These are phyloP conservation scores for Populus hybrid DNA, from an alignment of 441 rosid species.

Conservation along the genomic window DNA sequence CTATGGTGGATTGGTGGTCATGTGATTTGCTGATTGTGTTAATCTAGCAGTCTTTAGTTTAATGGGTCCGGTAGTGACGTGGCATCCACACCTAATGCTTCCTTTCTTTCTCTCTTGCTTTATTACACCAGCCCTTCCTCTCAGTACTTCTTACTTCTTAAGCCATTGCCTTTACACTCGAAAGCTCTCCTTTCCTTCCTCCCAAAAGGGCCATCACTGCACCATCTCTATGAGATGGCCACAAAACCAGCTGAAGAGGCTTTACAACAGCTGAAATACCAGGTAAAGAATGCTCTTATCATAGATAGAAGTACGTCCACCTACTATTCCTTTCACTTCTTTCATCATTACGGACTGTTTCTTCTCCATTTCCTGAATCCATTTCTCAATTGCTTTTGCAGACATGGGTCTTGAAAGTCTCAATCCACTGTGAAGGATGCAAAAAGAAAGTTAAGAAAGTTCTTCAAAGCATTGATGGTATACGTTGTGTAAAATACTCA, in stretches of 20 bases:
- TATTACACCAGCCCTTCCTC: background rate
- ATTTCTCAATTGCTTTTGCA: conserved; percentile 8
- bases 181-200: conserved; percentile 1
- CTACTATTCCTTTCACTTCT: background rate
- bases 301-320: no score
- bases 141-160: background rate
- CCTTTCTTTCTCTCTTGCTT: background rate
- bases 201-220: conserved; percentile 3
- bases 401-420: conserved; percentile 65
- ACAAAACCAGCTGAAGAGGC: conserved; percentile 35
- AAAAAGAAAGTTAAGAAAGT: conserved; percentile 63
- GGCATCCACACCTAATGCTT: conserved; percentile 25
- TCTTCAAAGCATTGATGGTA: conserved; percentile 64
- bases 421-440: conserved; percentile 74
- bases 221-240: conserved; percentile 32
- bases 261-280: conserved; percentile 37
- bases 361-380: background rate
- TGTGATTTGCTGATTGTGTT: background rate
- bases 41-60: no score
- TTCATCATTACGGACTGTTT: background rate
- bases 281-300: conserved; percentile 26
- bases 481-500: background rate
- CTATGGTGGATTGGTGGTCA: conserved; percentile 1
- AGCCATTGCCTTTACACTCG: conserved; percentile 10
- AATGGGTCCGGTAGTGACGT: conserved; percentile 13